Evolutionary conservation across 345 rosid species (phyloP).

Genomic region (Chamaenerion angustifolium): DNA sequence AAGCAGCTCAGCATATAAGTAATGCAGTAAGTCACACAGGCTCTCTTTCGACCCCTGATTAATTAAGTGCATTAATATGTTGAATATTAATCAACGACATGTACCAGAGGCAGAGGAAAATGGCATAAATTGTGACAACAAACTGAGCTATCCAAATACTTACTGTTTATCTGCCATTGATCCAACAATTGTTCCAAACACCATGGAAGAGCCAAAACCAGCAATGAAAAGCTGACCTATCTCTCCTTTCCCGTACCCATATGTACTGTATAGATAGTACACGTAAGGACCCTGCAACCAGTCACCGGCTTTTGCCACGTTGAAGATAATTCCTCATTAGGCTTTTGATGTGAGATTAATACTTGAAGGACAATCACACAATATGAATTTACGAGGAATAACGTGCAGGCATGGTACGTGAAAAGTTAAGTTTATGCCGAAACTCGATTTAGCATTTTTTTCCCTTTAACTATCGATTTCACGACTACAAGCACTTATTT

Average conservation of each 20-base stretch:
- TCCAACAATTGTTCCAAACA: constrained; percentile 94
- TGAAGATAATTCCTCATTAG: constrained; percentile 15
- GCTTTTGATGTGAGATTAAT: not conserved
- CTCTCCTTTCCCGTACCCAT: constrained; percentile 79
- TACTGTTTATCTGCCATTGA: constrained; percentile 95
- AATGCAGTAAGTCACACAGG: constrained; percentile 41
- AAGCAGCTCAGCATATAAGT: constrained; percentile 78
- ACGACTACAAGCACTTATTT: too few species aligned
- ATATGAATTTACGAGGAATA: too few species aligned
- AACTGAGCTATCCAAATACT: constrained; percentile 10
- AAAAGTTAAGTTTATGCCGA: too few species aligned
- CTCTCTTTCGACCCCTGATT: constrained; percentile 87
- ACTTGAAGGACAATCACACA: too few species aligned
- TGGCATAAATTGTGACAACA: too few species aligned
- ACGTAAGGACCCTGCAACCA: constrained; percentile 99
- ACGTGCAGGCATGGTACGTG: too few species aligned
- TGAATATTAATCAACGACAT: too few species aligned
- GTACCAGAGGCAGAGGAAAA: too few species aligned
- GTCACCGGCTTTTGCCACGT: constrained; percentile 66
- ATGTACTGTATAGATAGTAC: constrained; percentile 72
- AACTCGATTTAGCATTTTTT: too few species aligned
- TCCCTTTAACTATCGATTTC: too few species aligned
- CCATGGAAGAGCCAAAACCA: constrained; percentile 95
- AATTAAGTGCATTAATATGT: not conserved
- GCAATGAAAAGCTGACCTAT: constrained; percentile 95